These are phyloP conservation scores for Tritrichomonas foetus DNA, from an alignment of 208 protist species.

Conservation along the genomic window DNA sequence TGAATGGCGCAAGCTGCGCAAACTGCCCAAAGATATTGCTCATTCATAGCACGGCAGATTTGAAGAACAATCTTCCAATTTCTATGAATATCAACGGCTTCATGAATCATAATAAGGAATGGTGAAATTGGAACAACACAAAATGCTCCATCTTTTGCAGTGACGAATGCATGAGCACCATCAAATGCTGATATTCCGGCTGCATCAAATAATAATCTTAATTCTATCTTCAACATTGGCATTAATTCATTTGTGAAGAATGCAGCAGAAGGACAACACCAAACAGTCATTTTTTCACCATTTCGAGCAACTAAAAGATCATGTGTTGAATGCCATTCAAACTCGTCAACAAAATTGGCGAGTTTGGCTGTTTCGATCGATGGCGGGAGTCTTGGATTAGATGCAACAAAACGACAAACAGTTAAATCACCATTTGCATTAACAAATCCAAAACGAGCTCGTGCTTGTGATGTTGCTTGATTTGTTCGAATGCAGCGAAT, in stretches of 20 bases:
- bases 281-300: neutral
- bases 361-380: neutral
- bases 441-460: neutral
- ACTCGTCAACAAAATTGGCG: conserved; percentile 26
- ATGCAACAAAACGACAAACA: conserved; percentile 11
- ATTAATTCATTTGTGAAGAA: conserved; percentile 11
- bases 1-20: conserved; percentile 42
- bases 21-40: conserved; percentile 42
- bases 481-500: neutral
- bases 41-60: neutral
- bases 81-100: neutral
- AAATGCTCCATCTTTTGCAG: neutral
- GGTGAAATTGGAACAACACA: neutral
- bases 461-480: neutral
- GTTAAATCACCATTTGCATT: conserved; percentile 32
- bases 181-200: neutral
- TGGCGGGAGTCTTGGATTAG: neutral
- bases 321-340: conserved; percentile 8
- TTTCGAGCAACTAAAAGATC: neutral
- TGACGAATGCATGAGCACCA: conserved; percentile 5
- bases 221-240: neutral
- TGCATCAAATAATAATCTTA: neutral
- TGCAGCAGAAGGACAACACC: neutral
- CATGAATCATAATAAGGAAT: conserved; percentile 8
- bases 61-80: conserved; percentile 35